Evolutionary conservation across 163 green algal genomes (phyloP), one percentile per base, ranked within the genome.

Genomic region (Scenedesmus sp.): DNA sequence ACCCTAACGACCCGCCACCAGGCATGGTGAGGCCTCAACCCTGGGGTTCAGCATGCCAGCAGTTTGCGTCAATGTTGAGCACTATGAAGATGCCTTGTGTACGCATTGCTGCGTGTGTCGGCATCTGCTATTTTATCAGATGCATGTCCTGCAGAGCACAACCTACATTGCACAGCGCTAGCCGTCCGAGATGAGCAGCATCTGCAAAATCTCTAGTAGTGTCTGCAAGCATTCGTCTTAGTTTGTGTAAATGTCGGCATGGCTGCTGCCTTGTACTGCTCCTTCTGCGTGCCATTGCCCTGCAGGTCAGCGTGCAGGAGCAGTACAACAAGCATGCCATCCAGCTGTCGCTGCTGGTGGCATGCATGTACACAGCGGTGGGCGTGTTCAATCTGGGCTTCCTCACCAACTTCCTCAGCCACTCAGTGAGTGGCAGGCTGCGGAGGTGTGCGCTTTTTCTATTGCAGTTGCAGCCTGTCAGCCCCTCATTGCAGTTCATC

Each of bases 371-470:
- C 85, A 89, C 85, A n/a, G 85, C 85, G 33, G 89, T 98, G 20
- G 97, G 97, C 30, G 43, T 97, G 13, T 81, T 98, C n/a, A 93
- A 94, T 44, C 93, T 99, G 59, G 97, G 97, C 70, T 98, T 96
- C 89, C 40, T 99, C 24, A 96, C 95, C 89, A 97, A 98, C 88
- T 98, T 99, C 93, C 91, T 99, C 35, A 95, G 88, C 1, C 97
- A 98, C 94, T 91, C 92, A 1, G 96, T 76, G 65, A 76, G 65
- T 56, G 46, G 46, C 7, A 56, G 46, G 46, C 46, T 56, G 7
- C 46, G n/a, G n/a, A n/a, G n/a, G n/a, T n/a, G n/a, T n/a, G n/a
- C n/a, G n/a, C n/a, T n/a, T 56, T 56, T 13, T 13, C 49, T 56
- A 13, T 56, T 56, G 49, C 49, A 20, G 49, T 20, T 56, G 49